These are phyloP conservation scores for Eucalyptus fibrosa DNA, from an alignment of 345 rosid species.

Conservation along the genomic window DNA sequence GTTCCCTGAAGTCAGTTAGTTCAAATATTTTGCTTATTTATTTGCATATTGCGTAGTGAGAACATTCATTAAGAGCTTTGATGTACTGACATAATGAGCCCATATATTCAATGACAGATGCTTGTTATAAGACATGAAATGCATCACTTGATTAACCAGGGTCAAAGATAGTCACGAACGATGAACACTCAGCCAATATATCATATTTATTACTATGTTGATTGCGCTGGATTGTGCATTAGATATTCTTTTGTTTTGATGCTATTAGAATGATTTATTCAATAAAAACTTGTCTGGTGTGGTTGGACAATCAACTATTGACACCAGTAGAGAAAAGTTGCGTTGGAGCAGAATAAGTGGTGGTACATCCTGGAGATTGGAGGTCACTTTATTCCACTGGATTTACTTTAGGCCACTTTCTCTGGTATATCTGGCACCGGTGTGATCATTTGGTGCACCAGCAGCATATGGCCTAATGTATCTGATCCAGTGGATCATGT, in stretches of 20 bases:
- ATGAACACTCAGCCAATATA: neutral
- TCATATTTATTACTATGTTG: neutral
- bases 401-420: neutral
- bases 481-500: neutral
- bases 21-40: neutral
- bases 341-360: neutral
- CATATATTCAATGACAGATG: neutral
- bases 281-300: neutral
- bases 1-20: neutral
- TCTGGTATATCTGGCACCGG: neutral
- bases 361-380: neutral
- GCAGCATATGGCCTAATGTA: neutral
- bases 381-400: neutral
- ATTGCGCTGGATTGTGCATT: neutral
- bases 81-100: neutral
- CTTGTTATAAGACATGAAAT: neutral
- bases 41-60: neutral
- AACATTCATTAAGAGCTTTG: neutral
- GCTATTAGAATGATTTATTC: neutral
- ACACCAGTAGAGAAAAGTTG: neutral
- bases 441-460: neutral
- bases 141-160: neutral
- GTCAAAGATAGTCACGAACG: neutral
- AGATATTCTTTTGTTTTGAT: neutral
- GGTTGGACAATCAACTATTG: neutral